phyloP scores from a whole-genome alignment of 2,329 filamentous ascomycete genomes.

The Stemphylium vesicarium region DNA sequence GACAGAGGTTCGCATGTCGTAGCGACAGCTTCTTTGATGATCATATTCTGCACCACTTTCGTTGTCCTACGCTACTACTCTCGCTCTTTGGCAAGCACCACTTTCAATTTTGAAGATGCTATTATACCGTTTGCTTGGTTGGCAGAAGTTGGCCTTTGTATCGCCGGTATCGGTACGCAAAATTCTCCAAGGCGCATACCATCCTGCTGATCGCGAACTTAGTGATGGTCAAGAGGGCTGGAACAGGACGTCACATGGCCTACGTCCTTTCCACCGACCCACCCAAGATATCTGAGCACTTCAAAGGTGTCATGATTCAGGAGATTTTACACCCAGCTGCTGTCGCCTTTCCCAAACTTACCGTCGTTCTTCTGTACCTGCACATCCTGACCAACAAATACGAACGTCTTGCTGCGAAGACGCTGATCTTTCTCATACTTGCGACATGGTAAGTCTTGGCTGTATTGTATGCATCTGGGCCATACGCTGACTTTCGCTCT shows the following conservation, averaged over 20 bases:
- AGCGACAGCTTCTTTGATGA: slow-evolving; percentile 24
- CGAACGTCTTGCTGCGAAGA: slow-evolving; percentile 27
- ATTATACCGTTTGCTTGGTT: slow-evolving; percentile 34
- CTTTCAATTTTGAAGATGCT: slow-evolving; percentile 26
- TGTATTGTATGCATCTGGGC: too few species aligned
- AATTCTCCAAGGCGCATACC: too few species aligned
- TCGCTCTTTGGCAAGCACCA: slow-evolving; percentile 23
- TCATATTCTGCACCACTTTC: slow-evolving; percentile 27
- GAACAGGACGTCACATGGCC: slow-evolving; percentile 32
- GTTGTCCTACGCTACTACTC: slow-evolving; percentile 31
- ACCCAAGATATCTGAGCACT: slow-evolving; percentile 21
- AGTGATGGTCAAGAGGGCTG: slow-evolving; percentile 34
- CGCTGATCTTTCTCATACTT: slow-evolving; percentile 24
- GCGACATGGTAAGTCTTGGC: slow-evolving; percentile 18
- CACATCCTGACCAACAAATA: slow-evolving; percentile 35
- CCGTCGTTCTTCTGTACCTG: slow-evolving; percentile 32
- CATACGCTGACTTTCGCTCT: too few species aligned
- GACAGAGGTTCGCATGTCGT: slow-evolving; percentile 22
- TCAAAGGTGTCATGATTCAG: slow-evolving; percentile 32
- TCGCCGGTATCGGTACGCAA: slow-evolving; percentile 27
- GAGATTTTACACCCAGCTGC: slow-evolving; percentile 35
- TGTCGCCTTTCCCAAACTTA: slow-evolving; percentile 37
- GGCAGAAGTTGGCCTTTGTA: slow-evolving; percentile 27
- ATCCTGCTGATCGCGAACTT: not conserved
- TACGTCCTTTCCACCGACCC: slow-evolving; percentile 23